Evolutionary conservation across 257 asterid species (phyloP).

Genomic region (Scutellaria galericulata): DNA sequence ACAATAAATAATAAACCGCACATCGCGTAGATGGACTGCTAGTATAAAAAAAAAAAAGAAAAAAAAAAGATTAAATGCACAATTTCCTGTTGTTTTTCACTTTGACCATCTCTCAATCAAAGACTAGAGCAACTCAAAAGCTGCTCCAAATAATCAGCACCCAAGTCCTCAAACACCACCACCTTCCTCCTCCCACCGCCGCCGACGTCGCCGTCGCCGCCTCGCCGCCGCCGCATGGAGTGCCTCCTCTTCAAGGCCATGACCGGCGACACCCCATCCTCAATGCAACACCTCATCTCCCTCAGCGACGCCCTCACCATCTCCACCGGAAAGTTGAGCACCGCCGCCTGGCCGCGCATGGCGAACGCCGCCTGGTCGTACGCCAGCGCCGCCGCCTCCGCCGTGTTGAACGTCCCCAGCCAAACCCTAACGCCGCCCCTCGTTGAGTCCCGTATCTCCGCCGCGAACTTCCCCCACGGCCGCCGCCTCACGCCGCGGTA

Average conservation of each 20-base stretch:
- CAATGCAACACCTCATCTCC: slow-evolving; percentile 48
- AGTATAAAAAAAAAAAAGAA: no score
- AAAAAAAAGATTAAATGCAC: no score
- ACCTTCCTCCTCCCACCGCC: slow-evolving; percentile 39
- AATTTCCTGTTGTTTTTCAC: no score
- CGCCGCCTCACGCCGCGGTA: slow-evolving; percentile 75
- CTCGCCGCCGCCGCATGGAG: slow-evolving; percentile 49
- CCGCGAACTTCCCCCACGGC: slow-evolving; percentile 94
- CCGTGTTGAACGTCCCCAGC: slow-evolving; percentile 80
- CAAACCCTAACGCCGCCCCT: slow-evolving; percentile 78
- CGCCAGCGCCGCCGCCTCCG: slow-evolving; percentile 88
- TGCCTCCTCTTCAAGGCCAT: slow-evolving; percentile 76
- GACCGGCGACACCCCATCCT: slow-evolving; percentile 62
- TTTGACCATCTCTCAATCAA: background rate
- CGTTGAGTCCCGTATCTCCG: slow-evolving; percentile 87
- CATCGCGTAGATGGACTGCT: no score
- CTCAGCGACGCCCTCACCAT: slow-evolving; percentile 60
- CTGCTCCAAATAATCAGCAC: slow-evolving; percentile 74
- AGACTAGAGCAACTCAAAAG: slow-evolving; percentile 51
- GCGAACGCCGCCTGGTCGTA: slow-evolving; percentile 88
- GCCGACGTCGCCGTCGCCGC: slow-evolving; percentile 25
- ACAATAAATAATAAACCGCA: no score
- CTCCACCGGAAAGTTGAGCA: slow-evolving; percentile 70
- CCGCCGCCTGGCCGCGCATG: slow-evolving; percentile 68
- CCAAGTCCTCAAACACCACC: slow-evolving; percentile 82